Evolutionary conservation across 495 filamentous ascomycete genomes (phyloP).

Genomic region (Lindgomyces ingoldianus): DNA sequence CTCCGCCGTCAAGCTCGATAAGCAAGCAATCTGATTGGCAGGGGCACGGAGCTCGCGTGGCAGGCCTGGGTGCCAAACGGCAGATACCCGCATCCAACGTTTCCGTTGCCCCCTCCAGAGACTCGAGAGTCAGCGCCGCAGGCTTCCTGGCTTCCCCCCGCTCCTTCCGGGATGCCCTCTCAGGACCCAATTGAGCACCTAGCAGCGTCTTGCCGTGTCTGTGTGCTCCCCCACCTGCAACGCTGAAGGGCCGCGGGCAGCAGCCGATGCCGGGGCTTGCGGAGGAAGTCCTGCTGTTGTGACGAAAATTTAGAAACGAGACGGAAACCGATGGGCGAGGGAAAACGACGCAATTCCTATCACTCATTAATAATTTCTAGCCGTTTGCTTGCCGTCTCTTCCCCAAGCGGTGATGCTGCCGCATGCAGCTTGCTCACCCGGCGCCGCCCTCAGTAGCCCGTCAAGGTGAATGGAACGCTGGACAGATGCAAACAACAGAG

Average conservation of each 20-base stretch:
- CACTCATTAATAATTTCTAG: not conserved
- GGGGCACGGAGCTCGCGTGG: slow-evolving; percentile 10
- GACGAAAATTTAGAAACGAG: not conserved
- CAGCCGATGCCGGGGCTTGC: too few species aligned
- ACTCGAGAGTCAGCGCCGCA: not conserved
- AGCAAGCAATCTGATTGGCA: slow-evolving; percentile 13
- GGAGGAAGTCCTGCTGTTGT: too few species aligned
- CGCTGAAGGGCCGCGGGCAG: too few species aligned
- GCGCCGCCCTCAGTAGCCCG: not conserved
- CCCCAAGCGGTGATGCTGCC: slow-evolving; percentile 15
- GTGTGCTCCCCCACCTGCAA: not conserved
- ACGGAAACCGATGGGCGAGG: not conserved
- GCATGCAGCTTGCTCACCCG: slow-evolving; percentile 4
- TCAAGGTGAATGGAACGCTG: not conserved
- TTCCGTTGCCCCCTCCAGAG: not conserved
- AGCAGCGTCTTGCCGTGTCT: not conserved
- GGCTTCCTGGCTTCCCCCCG: not conserved
- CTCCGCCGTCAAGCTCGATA: not conserved
- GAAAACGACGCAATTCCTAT: not conserved
- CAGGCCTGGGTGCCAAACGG: slow-evolving; percentile 10
- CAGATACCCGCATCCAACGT: not conserved
- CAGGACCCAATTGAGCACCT: too few species aligned
- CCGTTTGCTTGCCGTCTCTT: not conserved
- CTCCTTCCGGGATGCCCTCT: not conserved
- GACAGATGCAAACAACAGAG: not conserved